These are phyloP conservation scores for Sistotremastrum niveocremeum DNA, from an alignment of 768 basidiomycete species.

Conservation along the genomic window DNA sequence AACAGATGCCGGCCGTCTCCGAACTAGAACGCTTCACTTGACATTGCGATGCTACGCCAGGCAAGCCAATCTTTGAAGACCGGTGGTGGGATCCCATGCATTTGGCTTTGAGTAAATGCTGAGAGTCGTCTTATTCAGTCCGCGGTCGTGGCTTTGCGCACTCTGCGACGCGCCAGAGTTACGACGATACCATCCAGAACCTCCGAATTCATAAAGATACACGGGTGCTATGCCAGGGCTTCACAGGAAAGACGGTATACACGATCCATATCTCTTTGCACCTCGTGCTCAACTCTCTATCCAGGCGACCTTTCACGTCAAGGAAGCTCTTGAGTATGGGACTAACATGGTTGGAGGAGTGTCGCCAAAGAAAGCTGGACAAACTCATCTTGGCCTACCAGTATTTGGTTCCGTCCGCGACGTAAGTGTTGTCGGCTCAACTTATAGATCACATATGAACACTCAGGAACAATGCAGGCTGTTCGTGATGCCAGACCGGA, in stretches of 20 bases:
- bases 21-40: not conserved
- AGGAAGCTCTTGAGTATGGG: conserved; percentile 86
- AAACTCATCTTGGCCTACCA: conserved; percentile 88
- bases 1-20: too few relatives aligned
- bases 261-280: not conserved
- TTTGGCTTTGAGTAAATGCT: too few relatives aligned
- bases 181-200: conserved; percentile 85
- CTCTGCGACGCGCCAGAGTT: conserved; percentile 59
- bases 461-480: conserved; percentile 37
- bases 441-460: not conserved
- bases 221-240: conserved; percentile 82
- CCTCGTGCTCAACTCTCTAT: not conserved
- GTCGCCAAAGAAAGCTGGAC: conserved; percentile 91
- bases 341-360: conserved; percentile 98
- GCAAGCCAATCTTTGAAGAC: not conserved
- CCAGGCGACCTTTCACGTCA: conserved; percentile 93
- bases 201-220: conserved; percentile 90
- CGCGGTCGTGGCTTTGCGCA: conserved; percentile 60
- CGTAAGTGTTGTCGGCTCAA: conserved; percentile 29
- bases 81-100: too few relatives aligned
- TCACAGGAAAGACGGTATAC: conserved; percentile 90
- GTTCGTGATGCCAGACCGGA: conserved; percentile 79
- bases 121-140: conserved; percentile 3
- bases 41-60: not conserved
- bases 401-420: conserved; percentile 88